Conservation (phyloP, 495 filamentous ascomycete species). For the Annulohypoxylon nitens region DNA sequence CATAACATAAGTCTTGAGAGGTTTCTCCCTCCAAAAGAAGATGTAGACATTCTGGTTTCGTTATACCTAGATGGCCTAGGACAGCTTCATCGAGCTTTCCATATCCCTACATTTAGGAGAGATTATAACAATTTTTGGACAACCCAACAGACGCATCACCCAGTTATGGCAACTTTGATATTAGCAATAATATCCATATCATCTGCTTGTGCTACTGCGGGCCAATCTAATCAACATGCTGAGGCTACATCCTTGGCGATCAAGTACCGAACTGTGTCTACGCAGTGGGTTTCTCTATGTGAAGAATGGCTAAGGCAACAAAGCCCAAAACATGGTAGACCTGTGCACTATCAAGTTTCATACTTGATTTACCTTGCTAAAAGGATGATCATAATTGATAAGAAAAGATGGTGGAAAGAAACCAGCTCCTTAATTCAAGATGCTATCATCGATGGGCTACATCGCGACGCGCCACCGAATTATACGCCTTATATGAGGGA, state of each 20-base stretch:
- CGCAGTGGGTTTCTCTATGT: conserved; percentile 56
- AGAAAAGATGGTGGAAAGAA: conserved; percentile 68
- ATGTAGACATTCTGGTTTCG: conserved; percentile 54
- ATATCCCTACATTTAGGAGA: conserved; percentile 60
- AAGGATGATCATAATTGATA: conserved; percentile 60
- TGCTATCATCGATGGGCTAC: conserved; percentile 68
- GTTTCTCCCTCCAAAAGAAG: conserved; percentile 55
- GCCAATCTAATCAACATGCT: conserved; percentile 33
- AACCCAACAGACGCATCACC: conserved; percentile 46
- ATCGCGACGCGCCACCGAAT: conserved; percentile 62
- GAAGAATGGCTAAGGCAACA: conserved; percentile 56
- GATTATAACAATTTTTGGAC: conserved; percentile 62
- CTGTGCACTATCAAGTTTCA: conserved; percentile 62
- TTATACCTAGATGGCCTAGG: conserved; percentile 62
- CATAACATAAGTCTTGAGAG: conserved; percentile 53
- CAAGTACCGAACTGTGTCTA: conserved; percentile 45
- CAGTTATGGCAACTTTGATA: conserved; percentile 58
- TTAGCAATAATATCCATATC: conserved; percentile 56
- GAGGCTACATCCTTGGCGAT: conserved; percentile 18
- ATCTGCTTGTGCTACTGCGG: conserved; percentile 53
- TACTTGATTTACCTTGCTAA: conserved; percentile 62
- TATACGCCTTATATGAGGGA: conserved; percentile 69
- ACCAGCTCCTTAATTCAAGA: conserved; percentile 68
- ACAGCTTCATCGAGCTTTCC: conserved; percentile 62
- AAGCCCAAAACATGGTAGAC: conserved; percentile 58